Conservation (phyloP, 2,329 filamentous ascomycete species). For the Alternaria ethzedia region DNA sequence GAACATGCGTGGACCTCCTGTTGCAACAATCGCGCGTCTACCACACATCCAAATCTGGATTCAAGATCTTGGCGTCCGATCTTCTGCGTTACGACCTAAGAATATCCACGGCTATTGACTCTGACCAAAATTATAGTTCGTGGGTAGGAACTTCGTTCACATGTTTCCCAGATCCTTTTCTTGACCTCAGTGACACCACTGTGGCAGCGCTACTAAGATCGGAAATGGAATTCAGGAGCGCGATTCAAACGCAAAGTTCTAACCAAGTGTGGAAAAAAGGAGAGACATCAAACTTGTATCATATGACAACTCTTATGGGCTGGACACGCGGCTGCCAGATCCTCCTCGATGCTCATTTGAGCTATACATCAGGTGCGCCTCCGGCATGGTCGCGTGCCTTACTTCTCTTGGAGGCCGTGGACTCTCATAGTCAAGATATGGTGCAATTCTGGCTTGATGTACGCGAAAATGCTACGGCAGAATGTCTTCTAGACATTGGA, state of each 20-base stretch:
- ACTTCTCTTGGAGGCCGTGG: neutral
- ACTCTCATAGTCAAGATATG: neutral
- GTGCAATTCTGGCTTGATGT: neutral
- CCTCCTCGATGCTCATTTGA: neutral
- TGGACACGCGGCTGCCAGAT: neutral
- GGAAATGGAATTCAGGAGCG: neutral
- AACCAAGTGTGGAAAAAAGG: neutral
- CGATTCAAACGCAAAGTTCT: no score
- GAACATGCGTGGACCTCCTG: neutral
- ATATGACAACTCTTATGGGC: neutral
- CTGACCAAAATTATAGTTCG: no score
- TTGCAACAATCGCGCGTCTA: accelerated
- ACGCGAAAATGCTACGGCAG: neutral
- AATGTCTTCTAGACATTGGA: neutral
- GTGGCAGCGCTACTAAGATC: neutral
- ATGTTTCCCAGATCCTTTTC: neutral
- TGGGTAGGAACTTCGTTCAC: neutral
- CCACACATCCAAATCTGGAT: accelerated
- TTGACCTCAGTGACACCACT: neutral
- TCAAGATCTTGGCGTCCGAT: neutral
- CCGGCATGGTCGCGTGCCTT: no score
- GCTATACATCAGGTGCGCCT: neutral
- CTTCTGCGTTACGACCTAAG: neutral
- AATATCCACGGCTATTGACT: neutral
- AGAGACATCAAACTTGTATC: neutral